Evolutionary conservation across 2,329 filamentous ascomycete genomes (phyloP).

Genomic region (Cylindrodendrum hubeiense): DNA sequence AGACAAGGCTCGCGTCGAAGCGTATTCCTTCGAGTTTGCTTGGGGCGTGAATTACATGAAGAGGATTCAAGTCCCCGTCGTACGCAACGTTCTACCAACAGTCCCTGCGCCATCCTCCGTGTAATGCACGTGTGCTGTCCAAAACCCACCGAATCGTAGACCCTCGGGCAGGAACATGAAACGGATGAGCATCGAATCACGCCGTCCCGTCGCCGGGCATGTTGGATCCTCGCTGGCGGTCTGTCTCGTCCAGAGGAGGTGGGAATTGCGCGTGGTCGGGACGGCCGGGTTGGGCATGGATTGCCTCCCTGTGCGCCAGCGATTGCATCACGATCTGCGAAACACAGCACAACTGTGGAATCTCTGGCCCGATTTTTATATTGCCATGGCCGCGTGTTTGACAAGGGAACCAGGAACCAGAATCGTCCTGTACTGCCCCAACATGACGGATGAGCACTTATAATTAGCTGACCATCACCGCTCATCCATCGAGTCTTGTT

Average conservation of each 20-base stretch:
- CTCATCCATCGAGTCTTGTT: neutral
- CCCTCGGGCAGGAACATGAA: constrained; percentile 1
- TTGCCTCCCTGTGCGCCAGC: constrained; percentile 18
- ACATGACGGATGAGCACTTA: neutral
- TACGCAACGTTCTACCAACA: neutral
- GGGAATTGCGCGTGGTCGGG: neutral
- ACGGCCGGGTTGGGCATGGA: constrained; percentile 1
- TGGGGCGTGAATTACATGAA: neutral
- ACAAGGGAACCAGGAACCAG: constrained; percentile 15
- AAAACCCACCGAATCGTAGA: neutral
- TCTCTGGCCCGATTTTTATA: constrained; percentile 31
- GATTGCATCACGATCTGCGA: constrained; percentile 39
- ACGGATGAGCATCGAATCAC: constrained; percentile 13
- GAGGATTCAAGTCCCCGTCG: neutral
- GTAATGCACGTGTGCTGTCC: constrained; percentile 14
- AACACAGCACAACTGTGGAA: constrained; percentile 26
- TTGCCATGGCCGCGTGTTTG: constrained; percentile 33
- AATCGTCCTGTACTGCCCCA: neutral
- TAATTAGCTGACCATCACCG: constrained; percentile 3
- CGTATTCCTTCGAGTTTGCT: neutral
- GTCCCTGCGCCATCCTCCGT: neutral
- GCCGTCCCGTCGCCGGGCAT: neutral
- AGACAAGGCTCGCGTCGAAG: neutral
- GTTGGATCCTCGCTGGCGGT: neutral
- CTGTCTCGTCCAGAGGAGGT: neutral